These are phyloP conservation scores for Blastocystis sp. DNA, from an alignment of 352 stramenopile genomes.

Conservation along the genomic window DNA sequence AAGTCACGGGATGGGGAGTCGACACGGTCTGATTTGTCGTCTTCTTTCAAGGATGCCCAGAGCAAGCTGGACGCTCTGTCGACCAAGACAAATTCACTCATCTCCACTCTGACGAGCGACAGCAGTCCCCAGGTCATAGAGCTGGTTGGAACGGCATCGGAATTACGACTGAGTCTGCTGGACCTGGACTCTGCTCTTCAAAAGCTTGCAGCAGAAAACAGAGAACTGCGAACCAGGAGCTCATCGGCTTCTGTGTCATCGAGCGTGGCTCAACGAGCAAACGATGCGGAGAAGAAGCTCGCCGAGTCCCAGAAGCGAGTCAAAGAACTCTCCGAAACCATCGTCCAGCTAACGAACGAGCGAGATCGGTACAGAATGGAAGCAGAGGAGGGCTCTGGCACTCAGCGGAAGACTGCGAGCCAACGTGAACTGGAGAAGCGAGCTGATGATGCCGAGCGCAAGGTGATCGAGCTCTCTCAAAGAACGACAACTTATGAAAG, in stretches of 20 bases:
- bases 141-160: not conserved
- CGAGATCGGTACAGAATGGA: not conserved
- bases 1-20: not conserved
- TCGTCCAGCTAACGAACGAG: not conserved
- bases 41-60: not conserved
- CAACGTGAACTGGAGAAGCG: not conserved
- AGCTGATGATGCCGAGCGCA: not conserved
- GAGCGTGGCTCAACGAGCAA: not conserved
- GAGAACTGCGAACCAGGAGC: not conserved
- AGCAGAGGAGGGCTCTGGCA: not conserved
- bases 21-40: not conserved
- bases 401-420: not conserved
- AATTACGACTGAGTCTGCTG: not conserved
- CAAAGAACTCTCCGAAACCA: not conserved
- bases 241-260: not conserved
- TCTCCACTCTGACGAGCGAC: not conserved
- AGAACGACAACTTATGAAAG: not conserved
- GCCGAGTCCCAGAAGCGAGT: not conserved
- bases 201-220: not conserved
- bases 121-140: not conserved
- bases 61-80: not conserved
- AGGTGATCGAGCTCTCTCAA: conserved; percentile 16
- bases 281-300: not conserved
- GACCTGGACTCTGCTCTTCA: not conserved
- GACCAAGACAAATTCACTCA: not conserved